Conservation (phyloP, 2,329 filamentous ascomycete species). For the Hypoxylon sp. region DNA sequence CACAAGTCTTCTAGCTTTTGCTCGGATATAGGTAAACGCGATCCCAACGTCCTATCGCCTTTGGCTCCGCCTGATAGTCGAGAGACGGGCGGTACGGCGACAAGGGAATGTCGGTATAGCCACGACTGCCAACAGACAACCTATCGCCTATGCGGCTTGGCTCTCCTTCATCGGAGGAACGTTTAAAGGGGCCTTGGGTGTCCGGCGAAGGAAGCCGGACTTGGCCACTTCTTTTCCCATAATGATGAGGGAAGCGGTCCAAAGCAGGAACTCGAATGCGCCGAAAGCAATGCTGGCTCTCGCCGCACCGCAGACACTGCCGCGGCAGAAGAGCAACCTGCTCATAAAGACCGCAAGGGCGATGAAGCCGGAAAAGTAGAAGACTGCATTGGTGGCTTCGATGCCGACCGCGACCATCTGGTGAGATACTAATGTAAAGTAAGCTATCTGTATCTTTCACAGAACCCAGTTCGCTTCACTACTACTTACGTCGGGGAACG, state of each 20-base stretch:
- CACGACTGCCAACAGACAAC: conserved; percentile 42
- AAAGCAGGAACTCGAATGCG: conserved; percentile 67
- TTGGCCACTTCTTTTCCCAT: conserved; percentile 65
- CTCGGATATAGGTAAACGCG: conserved; percentile 42
- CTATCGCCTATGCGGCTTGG: conserved; percentile 51
- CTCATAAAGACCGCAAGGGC: conserved; percentile 71
- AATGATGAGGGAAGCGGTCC: conserved; percentile 65
- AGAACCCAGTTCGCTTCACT: background rate
- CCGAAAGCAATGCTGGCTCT: conserved; percentile 69
- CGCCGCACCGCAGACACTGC: conserved; percentile 69
- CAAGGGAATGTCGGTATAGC: conserved; percentile 54
- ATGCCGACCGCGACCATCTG: conserved; percentile 65
- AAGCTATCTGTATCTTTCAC: conserved; percentile 9
- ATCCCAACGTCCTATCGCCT: conserved; percentile 39
- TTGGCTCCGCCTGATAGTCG: conserved; percentile 39
- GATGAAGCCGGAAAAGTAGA: conserved; percentile 73
- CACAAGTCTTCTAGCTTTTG: conserved; percentile 34
- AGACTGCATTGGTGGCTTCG: conserved; percentile 67
- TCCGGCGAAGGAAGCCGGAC: conserved; percentile 52
- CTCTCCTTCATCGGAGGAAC: conserved; percentile 59
- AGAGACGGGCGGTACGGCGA: conserved; percentile 50
- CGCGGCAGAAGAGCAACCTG: conserved; percentile 69
- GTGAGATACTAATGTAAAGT: conserved; percentile 61
- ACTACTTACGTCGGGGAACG: conserved; percentile 58
- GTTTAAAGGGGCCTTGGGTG: conserved; percentile 48